phyloP scores from a whole-genome alignment of 108 stramenopile genomes.

The Cafeteria roenbergensis region DNA sequence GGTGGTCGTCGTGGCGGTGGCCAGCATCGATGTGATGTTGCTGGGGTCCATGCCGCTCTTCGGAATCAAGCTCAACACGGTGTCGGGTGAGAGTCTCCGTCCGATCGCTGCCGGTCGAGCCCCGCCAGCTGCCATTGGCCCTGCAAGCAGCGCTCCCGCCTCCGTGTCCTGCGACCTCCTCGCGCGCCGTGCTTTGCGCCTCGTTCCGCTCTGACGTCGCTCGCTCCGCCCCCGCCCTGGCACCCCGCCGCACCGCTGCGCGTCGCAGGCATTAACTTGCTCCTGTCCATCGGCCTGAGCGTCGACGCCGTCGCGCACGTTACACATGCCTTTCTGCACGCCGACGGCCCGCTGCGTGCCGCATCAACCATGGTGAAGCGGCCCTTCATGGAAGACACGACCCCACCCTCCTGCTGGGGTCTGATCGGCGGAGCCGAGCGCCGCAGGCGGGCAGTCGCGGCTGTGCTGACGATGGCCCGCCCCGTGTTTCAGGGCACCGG shows the following conservation, averaged over 20 bases:
- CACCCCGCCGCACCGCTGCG: no score
- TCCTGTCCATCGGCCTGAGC: slow-evolving; percentile 7
- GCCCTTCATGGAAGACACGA: background rate
- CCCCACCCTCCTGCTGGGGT: background rate
- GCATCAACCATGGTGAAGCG: background rate
- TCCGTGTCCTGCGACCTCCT: no score
- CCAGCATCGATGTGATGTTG: background rate
- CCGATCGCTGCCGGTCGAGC: no score
- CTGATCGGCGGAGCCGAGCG: background rate
- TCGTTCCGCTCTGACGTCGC: no score
- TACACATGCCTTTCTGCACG: background rate
- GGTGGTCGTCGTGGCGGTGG: background rate
- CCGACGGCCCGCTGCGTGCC: background rate
- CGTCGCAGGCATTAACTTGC: background rate
- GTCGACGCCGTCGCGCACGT: slow-evolving; percentile 5
- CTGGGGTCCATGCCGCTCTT: background rate
- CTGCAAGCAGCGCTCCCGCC: no score
- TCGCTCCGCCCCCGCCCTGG: no score
- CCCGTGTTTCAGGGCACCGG: background rate
- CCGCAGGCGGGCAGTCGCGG: background rate
- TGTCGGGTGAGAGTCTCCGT: no score
- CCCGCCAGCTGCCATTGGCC: no score
- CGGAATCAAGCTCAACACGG: background rate
- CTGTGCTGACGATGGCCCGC: background rate
- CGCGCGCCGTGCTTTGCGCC: no score